Evolutionary conservation across 306 rosid genomes (phyloP), one percentile per base, ranked within the genome.

Genomic region (Gleditsia sinensis): DNA sequence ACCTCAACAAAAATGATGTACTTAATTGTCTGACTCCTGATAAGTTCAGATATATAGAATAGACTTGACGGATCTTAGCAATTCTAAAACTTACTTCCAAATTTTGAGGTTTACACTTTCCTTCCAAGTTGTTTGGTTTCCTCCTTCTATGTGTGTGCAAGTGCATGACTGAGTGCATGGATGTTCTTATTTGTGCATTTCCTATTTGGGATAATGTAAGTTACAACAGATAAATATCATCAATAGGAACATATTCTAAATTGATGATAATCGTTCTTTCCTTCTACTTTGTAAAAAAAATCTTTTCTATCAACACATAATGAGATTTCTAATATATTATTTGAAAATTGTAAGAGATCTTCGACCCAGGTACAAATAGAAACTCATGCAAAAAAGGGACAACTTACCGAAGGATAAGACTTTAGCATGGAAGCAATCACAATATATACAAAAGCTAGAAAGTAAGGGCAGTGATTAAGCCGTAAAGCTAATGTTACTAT

Each of bases 351-450:
- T 5, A 67, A 56, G 36, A 80, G 73, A 75, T 39, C 30, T 39
- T 61, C 59, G 27, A 19, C 33, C 60, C 11, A 63, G 72, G 61
- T 65, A 39, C 46, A 56, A 25, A 30, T 9, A 57, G 30, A 49
- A 77, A 48, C 57, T 25, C 43, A 21, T 3, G 23, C 62, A 70
- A 23, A 11, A 55, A 63, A 49, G 58, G 65, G 25, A 50, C 39
- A 58, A 78, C 86, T 83, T 78, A 83, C 86, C 8, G 98, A 93
- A 69, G 97, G 98, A 82, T 93, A 93, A 61, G 97, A 93, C 81
- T 90, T 93, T 75, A 93, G 83, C 89, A 90, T 84, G 28, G 98
- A 88, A 63, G 93, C 85, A 65, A 90, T 86, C 65, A 83, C 77
- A 65, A 87, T 78, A 75, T 84, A 89, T 61, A 90, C 94, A 81